Percentiles rank a stretch among this genome's conserved stretches.
Conservation (phyloP, 257 asterid genomes). For the Gentiana dahurica region DNA sequence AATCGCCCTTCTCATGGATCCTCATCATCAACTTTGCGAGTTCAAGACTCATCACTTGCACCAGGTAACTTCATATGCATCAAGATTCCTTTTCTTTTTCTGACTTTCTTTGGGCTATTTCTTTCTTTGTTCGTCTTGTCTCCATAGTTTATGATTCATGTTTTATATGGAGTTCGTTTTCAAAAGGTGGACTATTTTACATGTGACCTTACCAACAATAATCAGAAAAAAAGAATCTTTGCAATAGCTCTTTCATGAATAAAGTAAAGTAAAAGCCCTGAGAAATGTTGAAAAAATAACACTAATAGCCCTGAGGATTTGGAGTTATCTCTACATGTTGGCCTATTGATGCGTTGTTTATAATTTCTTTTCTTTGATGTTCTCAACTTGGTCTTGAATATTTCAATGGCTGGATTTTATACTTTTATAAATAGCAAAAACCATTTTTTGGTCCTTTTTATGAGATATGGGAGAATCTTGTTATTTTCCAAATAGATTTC, state of each 20-base stretch:
- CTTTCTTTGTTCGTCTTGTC: not conserved
- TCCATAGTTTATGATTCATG: not conserved
- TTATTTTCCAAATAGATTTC: no score
- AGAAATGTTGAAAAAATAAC: no score
- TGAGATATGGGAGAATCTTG: not conserved
- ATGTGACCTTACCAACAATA: not conserved
- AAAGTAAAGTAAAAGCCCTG: no score
- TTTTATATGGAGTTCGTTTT: not conserved
- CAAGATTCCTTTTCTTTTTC: not conserved
- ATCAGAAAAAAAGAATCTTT: no score
- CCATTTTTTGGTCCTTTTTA: not conserved
- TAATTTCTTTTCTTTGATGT: constrained; percentile 5
- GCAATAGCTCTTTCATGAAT: no score
- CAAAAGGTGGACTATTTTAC: not conserved
- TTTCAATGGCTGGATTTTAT: constrained; percentile 1
- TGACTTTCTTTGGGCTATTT: not conserved
- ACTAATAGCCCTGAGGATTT: no score
- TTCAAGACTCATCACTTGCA: constrained; percentile 33
- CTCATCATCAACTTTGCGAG: constrained; percentile 39
- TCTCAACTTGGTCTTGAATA: constrained; percentile 1
- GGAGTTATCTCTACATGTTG: no score
- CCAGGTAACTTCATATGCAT: constrained; percentile 31
- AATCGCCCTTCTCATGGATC: constrained; percentile 30
- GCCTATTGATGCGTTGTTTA: not conserved
- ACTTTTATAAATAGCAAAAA: not conserved